These are phyloP conservation scores for Ogataea pilisensis DNA, from an alignment of 805 yeast genomes.

Conservation along the genomic window DNA sequence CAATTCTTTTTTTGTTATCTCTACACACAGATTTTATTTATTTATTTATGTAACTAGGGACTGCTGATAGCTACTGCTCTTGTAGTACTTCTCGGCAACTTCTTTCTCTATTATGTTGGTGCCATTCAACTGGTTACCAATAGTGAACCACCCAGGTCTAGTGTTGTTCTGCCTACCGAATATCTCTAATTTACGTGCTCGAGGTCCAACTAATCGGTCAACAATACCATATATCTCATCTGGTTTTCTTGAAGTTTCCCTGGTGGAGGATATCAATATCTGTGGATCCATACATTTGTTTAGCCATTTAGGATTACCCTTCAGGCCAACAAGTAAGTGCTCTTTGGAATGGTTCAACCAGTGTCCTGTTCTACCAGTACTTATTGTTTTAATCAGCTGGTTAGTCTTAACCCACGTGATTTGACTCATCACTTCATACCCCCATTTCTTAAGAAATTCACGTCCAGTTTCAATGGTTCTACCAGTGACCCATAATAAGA, in stretches of 20 bases:
- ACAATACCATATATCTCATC: conserved; percentile 84
- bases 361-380: conserved; percentile 95
- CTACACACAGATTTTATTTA: too few relatives aligned
- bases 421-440: conserved; percentile 74
- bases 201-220: conserved; percentile 76
- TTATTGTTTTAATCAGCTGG: conserved; percentile 81
- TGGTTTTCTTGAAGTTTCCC: conserved; percentile 89
- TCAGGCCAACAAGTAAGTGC: conserved; percentile 79
- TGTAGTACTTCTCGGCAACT: conserved; percentile 29
- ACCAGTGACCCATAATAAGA: conserved; percentile 93
- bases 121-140: conserved; percentile 75
- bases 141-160: conserved; percentile 85
- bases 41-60: neutral
- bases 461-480: conserved; percentile 88
- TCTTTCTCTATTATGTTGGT: conserved; percentile 55
- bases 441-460: conserved; percentile 74
- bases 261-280: conserved; percentile 71
- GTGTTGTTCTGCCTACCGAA: conserved; percentile 86
- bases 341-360: conserved; percentile 96
- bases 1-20: too few relatives aligned
- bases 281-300: conserved; percentile 66
- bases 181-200: conserved; percentile 77
- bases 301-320: conserved; percentile 77
- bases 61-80: conserved; percentile 1
- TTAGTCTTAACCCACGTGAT: conserved; percentile 88